Percentiles rank a stretch among this genome's conserved stretches.
These are phyloP conservation scores for Tricladium varicosporioides DNA, from an alignment of 2,329 filamentous ascomycete species.

Conservation along the genomic window DNA sequence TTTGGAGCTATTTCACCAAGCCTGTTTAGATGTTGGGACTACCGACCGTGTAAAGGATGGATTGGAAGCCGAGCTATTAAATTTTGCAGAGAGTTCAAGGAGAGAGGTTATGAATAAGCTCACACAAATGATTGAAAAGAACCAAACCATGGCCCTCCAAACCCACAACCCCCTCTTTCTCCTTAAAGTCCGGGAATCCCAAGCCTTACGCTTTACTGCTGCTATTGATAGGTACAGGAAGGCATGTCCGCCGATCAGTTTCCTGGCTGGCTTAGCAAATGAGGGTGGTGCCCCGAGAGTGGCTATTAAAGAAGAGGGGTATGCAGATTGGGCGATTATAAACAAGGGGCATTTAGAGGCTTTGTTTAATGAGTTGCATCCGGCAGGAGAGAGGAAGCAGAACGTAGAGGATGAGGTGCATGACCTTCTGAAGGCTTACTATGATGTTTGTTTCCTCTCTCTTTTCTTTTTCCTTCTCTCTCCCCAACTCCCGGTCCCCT, in stretches of 20 bases:
- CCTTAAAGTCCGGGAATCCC: conserved; percentile 13
- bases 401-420: conserved; percentile 38
- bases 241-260: not conserved
- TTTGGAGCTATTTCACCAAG: conserved; percentile 17
- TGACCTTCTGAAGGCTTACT: conserved; percentile 39
- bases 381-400: conserved; percentile 11
- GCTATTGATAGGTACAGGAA: conserved; percentile 14
- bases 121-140: conserved; percentile 5
- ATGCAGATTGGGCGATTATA: conserved; percentile 6
- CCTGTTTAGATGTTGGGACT: conserved; percentile 12
- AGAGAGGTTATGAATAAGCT: not conserved
- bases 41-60: conserved; percentile 3
- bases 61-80: conserved; percentile 3
- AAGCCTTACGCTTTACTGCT: conserved; percentile 13
- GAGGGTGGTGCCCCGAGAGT: not conserved
- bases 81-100: conserved; percentile 3
- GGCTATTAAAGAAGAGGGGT: not conserved
- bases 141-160: conserved; percentile 12
- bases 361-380: conserved; percentile 24
- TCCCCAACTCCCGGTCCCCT: not conserved
- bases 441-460: conserved; percentile 30
- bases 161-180: conserved; percentile 16
- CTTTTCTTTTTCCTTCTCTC: not conserved
- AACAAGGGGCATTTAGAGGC: conserved; percentile 2
- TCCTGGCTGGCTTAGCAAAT: not conserved